Conservation (phyloP, 345 rosid species). For the Boechera divaricarpa region DNA sequence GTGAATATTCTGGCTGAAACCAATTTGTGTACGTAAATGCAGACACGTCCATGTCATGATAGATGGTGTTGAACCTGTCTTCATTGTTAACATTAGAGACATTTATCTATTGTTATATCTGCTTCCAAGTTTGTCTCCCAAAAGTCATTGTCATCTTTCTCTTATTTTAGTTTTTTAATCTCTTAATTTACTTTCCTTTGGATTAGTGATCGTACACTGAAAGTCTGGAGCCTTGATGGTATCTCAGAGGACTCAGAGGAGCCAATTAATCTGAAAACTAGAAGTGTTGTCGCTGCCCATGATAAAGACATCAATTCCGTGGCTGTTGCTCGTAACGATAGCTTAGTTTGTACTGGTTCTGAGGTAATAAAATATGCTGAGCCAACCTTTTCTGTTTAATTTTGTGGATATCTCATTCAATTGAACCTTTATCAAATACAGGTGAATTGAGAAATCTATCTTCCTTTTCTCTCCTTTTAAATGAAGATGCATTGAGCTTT, state of each 20-base stretch:
- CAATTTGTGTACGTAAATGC: slow-evolving; percentile 1
- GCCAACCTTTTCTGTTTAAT: not conserved
- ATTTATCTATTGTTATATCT: slow-evolving; percentile 22
- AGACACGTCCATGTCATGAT: slow-evolving; percentile 14
- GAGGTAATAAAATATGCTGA: slow-evolving; percentile 60
- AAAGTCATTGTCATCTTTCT: slow-evolving; percentile 26
- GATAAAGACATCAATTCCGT: slow-evolving; percentile 90
- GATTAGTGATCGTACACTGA: slow-evolving; percentile 88
- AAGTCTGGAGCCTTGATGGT: slow-evolving; percentile 87
- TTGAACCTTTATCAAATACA: slow-evolving; percentile 5
- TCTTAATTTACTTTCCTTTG: slow-evolving; percentile 35
- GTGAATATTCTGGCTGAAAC: slow-evolving; percentile 20
- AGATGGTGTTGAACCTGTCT: slow-evolving; percentile 28
- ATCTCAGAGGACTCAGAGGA: slow-evolving; percentile 61
- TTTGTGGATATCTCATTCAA: slow-evolving; percentile 18
- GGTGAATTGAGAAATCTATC: not conserved
- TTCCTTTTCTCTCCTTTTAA: slow-evolving; percentile 17
- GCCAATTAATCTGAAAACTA: slow-evolving; percentile 73
- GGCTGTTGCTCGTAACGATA: slow-evolving; percentile 90
- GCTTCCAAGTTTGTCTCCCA: not conserved
- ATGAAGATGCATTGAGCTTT: slow-evolving; percentile 13
- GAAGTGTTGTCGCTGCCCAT: slow-evolving; percentile 94
- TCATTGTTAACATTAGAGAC: slow-evolving; percentile 14
- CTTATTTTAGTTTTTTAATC: slow-evolving; percentile 5
- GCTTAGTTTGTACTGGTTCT: slow-evolving; percentile 90